Base-by-base conservation (phyloP, 2,329 filamentous ascomycete species). In the Neophaeococcomyces aloes region DNA sequence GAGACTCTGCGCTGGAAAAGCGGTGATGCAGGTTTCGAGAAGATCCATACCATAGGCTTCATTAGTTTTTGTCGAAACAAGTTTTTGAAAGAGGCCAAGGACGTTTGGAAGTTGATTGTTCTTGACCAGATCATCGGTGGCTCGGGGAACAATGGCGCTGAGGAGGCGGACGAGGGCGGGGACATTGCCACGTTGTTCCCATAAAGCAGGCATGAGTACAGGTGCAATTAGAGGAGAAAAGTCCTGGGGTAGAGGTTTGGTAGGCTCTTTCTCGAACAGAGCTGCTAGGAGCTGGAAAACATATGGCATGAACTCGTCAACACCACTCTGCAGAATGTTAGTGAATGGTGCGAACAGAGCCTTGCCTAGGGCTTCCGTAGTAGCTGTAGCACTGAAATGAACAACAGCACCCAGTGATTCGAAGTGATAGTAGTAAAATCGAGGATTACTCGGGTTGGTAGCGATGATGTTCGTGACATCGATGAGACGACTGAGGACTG, bases 391-490 rank as follows among this genome's bases (percentile, higher is more conserved):
- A 66, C 70, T 68, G 48, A 51, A 78, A 60, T 81, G 78, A 44
- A 96, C 84, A 37, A 98, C 72, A 13, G 91, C 89, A 27, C 91
- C 91, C 35, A 98, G 69, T 2, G 86, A 85, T 67, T 98, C 91
- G 51, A 98, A 98, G 61, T 94, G 86, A 64, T 89, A 98, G 69
- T 98, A 98, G 67, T 95, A 95, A 68, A 98, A 98, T 10, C 86
- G 78, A 2, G 91, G 91, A 64, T 98, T 98, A 68, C 88, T 95
- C 0, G 91, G 91, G 63, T 98, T 98, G 55, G 83, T 77, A 59
- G 87, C 83, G 64, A 96, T 96, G 53, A 94, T 81, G 57, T 83
- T 83, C 38, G 88, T 94, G 56, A 98, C 95, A 48, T 76, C 81
- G 58, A 94, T 79, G 47, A 98, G 75, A 61, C 93, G 87, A 41